Percentiles rank a stretch among this genome's conserved stretches.
phyloP scores from a whole-genome alignment of 768 basidiomycete species.

The Mycena crocata region DNA sequence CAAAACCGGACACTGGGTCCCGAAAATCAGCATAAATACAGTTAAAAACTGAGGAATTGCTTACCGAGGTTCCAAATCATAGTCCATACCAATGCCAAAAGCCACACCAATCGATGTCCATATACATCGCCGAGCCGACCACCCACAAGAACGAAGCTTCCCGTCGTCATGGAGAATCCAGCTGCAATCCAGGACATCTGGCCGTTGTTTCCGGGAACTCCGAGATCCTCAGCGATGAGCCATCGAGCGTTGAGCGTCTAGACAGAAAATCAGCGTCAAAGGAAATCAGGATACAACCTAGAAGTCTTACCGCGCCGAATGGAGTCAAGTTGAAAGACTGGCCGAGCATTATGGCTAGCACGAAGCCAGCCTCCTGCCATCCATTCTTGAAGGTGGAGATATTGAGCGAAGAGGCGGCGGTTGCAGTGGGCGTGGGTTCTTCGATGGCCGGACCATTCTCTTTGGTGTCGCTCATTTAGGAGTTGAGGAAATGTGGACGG shows the following conservation, averaged over 20 bases:
- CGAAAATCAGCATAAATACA: not conserved
- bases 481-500: too few species aligned
- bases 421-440: too few species aligned
- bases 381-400: conserved; percentile 8
- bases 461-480: too few species aligned
- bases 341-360: conserved; percentile 16
- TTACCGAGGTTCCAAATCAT: conserved; percentile 18
- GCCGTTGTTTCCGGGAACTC: conserved; percentile 1
- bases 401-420: not conserved
- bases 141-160: conserved; percentile 16
- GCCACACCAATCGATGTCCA: conserved; percentile 10
- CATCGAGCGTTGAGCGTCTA: conserved; percentile 8
- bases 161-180: conserved; percentile 14
- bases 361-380: conserved; percentile 17
- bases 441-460: too few species aligned
- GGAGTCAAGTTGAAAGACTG: conserved; percentile 19
- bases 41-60: not conserved
- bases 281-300: not conserved
- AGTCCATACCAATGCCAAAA: not conserved
- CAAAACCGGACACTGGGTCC: conserved; percentile 7
- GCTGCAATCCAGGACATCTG: conserved; percentile 20
- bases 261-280: not conserved
- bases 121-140: conserved; percentile 15
- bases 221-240: conserved; percentile 13
- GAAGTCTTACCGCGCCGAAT: conserved; percentile 4